A percentile compares a stretch with the other conserved stretches of the same genome.
These are phyloP conservation scores for Nakazawaea holstii DNA, from an alignment of 805 yeast genomes.

Conservation along the genomic window DNA sequence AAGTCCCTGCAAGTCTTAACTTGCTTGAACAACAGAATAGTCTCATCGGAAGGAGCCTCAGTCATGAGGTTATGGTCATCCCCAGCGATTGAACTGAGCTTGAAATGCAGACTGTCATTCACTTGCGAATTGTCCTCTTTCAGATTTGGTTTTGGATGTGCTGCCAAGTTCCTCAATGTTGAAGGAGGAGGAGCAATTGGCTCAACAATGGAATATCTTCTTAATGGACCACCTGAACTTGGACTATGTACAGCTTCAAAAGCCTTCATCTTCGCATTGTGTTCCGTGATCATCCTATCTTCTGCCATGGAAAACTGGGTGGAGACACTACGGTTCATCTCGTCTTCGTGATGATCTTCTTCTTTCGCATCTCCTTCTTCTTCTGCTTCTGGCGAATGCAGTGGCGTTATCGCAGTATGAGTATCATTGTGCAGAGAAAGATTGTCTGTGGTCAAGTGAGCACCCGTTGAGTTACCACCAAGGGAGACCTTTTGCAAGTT, in stretches of 20 bases:
- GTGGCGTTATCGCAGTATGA: not conserved
- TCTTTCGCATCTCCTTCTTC: constrained; percentile 3
- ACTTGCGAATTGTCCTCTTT: not conserved
- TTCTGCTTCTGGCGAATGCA: not conserved
- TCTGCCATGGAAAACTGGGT: constrained; percentile 64
- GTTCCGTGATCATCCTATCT: constrained; percentile 57
- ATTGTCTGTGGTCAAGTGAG: constrained; percentile 6
- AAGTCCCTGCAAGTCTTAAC: constrained; percentile 63
- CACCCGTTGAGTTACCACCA: not conserved
- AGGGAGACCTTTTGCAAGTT: not conserved
- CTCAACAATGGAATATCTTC: constrained; percentile 31
- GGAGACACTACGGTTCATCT: constrained; percentile 18
- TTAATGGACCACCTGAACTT: constrained; percentile 6
- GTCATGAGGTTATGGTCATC: constrained; percentile 43
- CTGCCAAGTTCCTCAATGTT: constrained; percentile 6
- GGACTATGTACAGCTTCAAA: constrained; percentile 35
- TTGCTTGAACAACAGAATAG: constrained; percentile 56
- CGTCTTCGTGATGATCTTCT: constrained; percentile 6
- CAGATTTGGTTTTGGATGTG: constrained; percentile 15
- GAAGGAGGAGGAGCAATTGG: constrained; percentile 33
- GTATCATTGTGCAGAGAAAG: constrained; percentile 3
- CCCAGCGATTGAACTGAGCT: constrained; percentile 39
- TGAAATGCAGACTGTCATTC: constrained; percentile 23
- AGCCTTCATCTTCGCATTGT: constrained; percentile 62
- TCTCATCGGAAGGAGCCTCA: constrained; percentile 63